Conservation (phyloP, 805 yeast genomes). For the Brettanomyces naardenensis region DNA sequence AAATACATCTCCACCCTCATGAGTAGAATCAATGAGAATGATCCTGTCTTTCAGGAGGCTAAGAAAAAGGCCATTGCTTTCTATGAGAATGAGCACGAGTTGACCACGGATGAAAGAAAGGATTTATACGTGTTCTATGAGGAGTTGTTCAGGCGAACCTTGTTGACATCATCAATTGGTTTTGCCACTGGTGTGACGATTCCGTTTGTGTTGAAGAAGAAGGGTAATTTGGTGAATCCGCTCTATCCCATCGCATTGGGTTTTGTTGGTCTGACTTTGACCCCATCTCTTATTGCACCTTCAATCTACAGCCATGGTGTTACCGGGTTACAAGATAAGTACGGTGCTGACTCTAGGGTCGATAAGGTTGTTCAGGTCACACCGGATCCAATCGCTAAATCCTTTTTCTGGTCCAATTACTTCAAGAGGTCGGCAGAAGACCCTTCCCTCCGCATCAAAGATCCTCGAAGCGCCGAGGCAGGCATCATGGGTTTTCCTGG, state of each 20-base stretch:
- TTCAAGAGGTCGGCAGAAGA: slow-evolving; percentile 43
- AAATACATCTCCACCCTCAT: not conserved
- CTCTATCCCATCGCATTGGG: slow-evolving; percentile 35
- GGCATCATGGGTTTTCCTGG: not conserved
- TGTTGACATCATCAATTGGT: slow-evolving; percentile 32
- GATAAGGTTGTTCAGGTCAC: slow-evolving; percentile 15
- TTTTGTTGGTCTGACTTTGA: slow-evolving; percentile 28
- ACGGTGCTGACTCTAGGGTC: slow-evolving; percentile 18
- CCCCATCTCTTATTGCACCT: slow-evolving; percentile 23
- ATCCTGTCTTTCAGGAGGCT: slow-evolving; percentile 25
- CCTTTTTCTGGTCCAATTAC: slow-evolving; percentile 40
- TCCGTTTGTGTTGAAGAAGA: slow-evolving; percentile 34
- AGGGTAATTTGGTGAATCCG: slow-evolving; percentile 29
- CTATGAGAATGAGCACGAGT: slow-evolving; percentile 39
- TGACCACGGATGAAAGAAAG: slow-evolving; percentile 34
- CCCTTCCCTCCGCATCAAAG: slow-evolving; percentile 44
- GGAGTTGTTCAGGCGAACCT: slow-evolving; percentile 27
- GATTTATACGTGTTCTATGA: slow-evolving; percentile 32
- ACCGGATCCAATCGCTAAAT: slow-evolving; percentile 20
- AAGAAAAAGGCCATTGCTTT: slow-evolving; percentile 37
- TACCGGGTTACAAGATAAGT: slow-evolving; percentile 18
- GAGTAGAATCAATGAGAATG: slow-evolving; percentile 2
- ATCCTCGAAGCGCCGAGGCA: slow-evolving; percentile 33
- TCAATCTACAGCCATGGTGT: slow-evolving; percentile 26
- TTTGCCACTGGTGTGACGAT: slow-evolving; percentile 33